Evolutionary conservation across 345 rosid species (phyloP), one percentile per base, ranked within the genome.

Genomic region (Acer negundo): DNA sequence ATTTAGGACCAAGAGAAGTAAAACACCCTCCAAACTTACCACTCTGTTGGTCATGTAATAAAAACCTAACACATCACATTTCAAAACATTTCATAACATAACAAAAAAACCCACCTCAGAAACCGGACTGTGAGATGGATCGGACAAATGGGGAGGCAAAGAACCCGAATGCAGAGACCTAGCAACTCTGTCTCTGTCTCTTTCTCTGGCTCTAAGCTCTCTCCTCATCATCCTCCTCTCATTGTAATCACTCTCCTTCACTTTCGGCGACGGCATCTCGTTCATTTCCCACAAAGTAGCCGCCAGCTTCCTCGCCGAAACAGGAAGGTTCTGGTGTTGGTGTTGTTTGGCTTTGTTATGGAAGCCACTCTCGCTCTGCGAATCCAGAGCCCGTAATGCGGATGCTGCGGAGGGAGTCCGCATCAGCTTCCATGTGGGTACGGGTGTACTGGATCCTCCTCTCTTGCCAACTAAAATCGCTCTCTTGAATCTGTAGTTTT

Each of bases 281-380:
- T 96, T 96, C 97, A 96, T 90, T 85, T 94, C 99, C 99, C 99
- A 96, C 70, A 96, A 82, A 23, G 98, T 94, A 2, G 99, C 99
- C 17, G 98, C 99, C 71, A 96, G 85, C 82, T 96, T 96, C 89
- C 99, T 87, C 9, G 97, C 99, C 1, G 99, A 96, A 67, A 94
- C 94, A 10, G 95, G 99, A 78, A 82, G 82, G 66, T 82, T 84
- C 31, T 77, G 73, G 67, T 81, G 74, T 62, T 75, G 38, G 38
- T 35, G 83, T 71, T 78, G 77, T 83, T 90, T 84, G 59, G 65
- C 83, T 74, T 69, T 87, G 20, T 74, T 63, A 40, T 15, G 71
- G 8, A 75, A 56, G 44, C 91, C 92, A 28, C 82, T 82, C 51
- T 73, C 80, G 78, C 80, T 87, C 22, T 92, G 94, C 20, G 97